These are phyloP conservation scores for Metarhizium robertsii DNA, from an alignment of 2,329 filamentous ascomycete species.

Conservation along the genomic window DNA sequence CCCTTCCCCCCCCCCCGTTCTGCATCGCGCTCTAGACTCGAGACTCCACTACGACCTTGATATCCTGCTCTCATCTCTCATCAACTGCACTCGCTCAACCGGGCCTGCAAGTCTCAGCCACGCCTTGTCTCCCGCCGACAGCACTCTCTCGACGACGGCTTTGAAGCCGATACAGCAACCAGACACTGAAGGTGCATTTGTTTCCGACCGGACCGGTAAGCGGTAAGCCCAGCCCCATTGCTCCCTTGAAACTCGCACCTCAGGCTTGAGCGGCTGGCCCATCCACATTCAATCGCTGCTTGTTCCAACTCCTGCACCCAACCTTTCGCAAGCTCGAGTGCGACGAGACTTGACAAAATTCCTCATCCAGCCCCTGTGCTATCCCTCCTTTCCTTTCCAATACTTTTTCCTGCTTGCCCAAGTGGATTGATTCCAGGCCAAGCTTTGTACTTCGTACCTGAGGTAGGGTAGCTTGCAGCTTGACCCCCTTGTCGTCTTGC, in stretches of 20 bases:
- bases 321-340: not conserved
- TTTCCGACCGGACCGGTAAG: not conserved
- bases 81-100: not conserved
- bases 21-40: too few species aligned
- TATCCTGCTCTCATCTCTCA: not conserved
- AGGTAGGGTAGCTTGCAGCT: conserved; percentile 11
- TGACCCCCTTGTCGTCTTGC: conserved; percentile 6
- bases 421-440: conserved; percentile 1
- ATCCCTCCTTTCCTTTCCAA: conserved; percentile 8
- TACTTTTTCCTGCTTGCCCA: conserved; percentile 3
- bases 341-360: not conserved
- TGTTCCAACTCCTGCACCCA: not conserved
- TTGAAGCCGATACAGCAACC: not conserved
- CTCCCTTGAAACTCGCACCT: not conserved
- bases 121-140: not conserved
- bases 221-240: not conserved
- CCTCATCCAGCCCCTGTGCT: not conserved
- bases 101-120: not conserved
- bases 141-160: not conserved
- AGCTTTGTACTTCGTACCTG: conserved; percentile 1
- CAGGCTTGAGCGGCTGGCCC: not conserved
- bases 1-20: too few species aligned
- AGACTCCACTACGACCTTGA: too few species aligned
- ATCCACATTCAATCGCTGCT: not conserved
- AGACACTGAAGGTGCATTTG: not conserved